phyloP scores from a whole-genome alignment of 768 basidiomycete genomes.

The Russula griseocarnosa region DNA sequence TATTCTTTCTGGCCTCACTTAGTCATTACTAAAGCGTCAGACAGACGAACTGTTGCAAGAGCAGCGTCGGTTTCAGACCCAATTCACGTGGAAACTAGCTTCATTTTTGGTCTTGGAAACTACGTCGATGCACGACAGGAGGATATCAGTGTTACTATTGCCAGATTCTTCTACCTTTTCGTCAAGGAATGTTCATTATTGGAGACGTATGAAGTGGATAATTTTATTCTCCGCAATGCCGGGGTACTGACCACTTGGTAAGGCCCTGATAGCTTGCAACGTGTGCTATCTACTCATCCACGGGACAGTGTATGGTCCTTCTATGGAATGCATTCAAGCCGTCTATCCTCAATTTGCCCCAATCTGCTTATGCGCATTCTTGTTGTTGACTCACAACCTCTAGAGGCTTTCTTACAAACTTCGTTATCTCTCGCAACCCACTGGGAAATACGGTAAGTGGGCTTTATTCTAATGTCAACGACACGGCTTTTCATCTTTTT shows the following conservation, averaged over 20 bases:
- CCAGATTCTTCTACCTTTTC: slow-evolving; percentile 61
- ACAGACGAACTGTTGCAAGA: slow-evolving; percentile 49
- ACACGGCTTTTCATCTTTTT: slow-evolving; percentile 4
- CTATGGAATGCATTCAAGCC: slow-evolving; percentile 56
- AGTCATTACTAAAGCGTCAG: not conserved
- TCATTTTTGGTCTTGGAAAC: slow-evolving; percentile 50
- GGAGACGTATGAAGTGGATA: slow-evolving; percentile 65
- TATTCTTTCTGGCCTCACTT: not conserved
- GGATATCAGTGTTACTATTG: slow-evolving; percentile 49
- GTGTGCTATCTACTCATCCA: not conserved
- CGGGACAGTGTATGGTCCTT: slow-evolving; percentile 58
- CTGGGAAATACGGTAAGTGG: slow-evolving; percentile 52
- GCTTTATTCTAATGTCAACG: not conserved
- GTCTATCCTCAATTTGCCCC: slow-evolving; percentile 52
- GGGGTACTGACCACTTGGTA: slow-evolving; percentile 58
- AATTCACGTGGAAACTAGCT: slow-evolving; percentile 53
- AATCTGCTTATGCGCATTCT: slow-evolving; percentile 55
- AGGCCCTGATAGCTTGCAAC: slow-evolving; percentile 22
- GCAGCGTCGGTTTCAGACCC: slow-evolving; percentile 49
- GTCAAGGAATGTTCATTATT: slow-evolving; percentile 56
- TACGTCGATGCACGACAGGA: slow-evolving; percentile 50
- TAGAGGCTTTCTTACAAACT: slow-evolving; percentile 48
- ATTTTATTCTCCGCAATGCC: slow-evolving; percentile 65
- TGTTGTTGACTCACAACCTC: slow-evolving; percentile 59
- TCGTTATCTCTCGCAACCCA: slow-evolving; percentile 37